Evolutionary conservation across 2,329 filamentous ascomycete species (phyloP), one percentile per base, ranked within the genome.

Genomic region (Cyphellophora attinorum): DNA sequence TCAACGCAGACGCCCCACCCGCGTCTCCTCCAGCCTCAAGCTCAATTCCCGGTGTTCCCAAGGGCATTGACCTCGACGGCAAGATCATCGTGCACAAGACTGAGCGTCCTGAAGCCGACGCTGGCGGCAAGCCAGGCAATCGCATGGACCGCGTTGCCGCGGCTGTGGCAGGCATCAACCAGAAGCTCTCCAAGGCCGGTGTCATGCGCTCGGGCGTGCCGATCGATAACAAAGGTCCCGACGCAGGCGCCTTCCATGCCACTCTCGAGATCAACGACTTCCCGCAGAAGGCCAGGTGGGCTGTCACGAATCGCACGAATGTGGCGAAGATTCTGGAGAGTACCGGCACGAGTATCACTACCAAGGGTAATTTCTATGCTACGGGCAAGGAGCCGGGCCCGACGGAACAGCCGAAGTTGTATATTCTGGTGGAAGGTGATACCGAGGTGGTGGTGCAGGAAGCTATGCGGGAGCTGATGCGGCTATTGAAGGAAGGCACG

Each of bases 181-280:
- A 79, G 41, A 85, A 91, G 46, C 72, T 98, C 25, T 89, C 85
- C 52, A 85, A 85, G 49, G 85, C 85, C 19, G 88, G 88, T 21
- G 82, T 91, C 55, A 79, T 95, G 51, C 81, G 91, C 40, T 81
- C 85, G 3, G 91, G 91, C 11, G 88, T 93, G 42, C 86, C 91
- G 5, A 93, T 95, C 55, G 91, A 98, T 65, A 98, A 98, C 65
- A 95, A 95, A 60, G 91, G 91, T 1, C 91, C 91, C 1, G 91
- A 98, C 58, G 91, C 91, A 3, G 91, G 91, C 33, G 86, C 88
- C 1, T 98, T 86, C 71, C 91, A 98, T 58, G 88, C 91, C 11
- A 96, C 89, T 3, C 70, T 98, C 42, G 91, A 96, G 60, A 98
- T 98, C 74, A 98, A 98, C 60, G 91, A 98, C 61, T 96, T 96